phyloP scores from a whole-genome alignment of 768 basidiomycete genomes.

The Mrakia gelida region DNA sequence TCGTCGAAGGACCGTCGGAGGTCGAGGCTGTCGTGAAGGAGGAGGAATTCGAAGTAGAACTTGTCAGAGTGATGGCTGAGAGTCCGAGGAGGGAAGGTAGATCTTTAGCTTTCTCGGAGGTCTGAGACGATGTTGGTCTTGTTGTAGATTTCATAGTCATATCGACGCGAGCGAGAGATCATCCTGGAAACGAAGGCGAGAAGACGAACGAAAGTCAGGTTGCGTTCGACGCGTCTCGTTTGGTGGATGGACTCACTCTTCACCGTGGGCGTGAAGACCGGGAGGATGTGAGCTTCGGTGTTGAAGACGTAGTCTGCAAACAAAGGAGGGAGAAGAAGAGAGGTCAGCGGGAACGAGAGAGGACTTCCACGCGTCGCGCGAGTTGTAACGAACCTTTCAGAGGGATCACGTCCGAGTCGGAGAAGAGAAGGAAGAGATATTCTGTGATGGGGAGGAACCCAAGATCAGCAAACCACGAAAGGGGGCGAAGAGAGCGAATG shows the following conservation, averaged over 20 bases:
- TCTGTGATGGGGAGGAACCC: slow-evolving; percentile 43
- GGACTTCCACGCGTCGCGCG: not conserved
- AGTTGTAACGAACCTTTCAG: slow-evolving; percentile 58
- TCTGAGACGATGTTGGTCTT: not conserved
- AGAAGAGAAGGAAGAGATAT: slow-evolving; percentile 83
- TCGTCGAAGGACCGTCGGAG: not conserved
- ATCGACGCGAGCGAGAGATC: not conserved
- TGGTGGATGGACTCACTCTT: not conserved
- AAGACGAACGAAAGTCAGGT: not conserved
- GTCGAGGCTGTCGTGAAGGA: not conserved
- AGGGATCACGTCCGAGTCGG: slow-evolving; percentile 66
- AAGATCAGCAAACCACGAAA: not conserved
- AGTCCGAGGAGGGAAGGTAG: too few relatives aligned
- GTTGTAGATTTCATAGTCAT: not conserved
- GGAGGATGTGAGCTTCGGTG: slow-evolving; percentile 74
- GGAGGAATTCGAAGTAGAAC: not conserved
- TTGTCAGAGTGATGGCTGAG: too few relatives aligned
- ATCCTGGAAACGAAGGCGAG: not conserved
- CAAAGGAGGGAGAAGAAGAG: not conserved
- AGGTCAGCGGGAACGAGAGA: not conserved
- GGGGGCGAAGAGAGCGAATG: not conserved
- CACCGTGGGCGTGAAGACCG: slow-evolving; percentile 26
- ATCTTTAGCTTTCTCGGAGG: too few relatives aligned
- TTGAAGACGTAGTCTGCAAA: slow-evolving; percentile 77
- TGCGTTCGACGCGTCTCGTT: too few relatives aligned